A percentile compares a stretch with the other conserved stretches of the same genome.
Evolutionary conservation across 2,329 filamentous ascomycete genomes (phyloP).

Genomic region (Diplocarpon mali): DNA sequence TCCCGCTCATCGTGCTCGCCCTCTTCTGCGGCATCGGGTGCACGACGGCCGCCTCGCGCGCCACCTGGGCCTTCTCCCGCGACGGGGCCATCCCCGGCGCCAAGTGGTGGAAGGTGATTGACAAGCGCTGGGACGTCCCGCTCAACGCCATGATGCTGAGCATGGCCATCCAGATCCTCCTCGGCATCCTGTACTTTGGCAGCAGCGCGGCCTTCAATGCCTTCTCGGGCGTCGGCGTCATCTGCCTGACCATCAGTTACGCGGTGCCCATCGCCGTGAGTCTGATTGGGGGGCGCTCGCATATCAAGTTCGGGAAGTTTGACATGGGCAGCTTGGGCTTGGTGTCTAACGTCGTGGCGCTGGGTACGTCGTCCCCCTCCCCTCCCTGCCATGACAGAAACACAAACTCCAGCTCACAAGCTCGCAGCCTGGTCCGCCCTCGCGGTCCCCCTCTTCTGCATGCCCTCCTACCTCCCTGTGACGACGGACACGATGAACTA

Average conservation of each 20-base stretch:
- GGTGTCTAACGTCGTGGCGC: conserved; percentile 41
- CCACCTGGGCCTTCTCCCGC: conserved; percentile 58
- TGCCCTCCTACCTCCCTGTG: conserved; percentile 55
- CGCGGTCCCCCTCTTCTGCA: conserved; percentile 64
- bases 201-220: conserved; percentile 60
- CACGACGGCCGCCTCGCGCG: conserved; percentile 57
- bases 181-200: conserved; percentile 60
- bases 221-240: conserved; percentile 60
- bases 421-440: conserved; percentile 55
- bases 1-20: conserved; percentile 55
- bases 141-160: conserved; percentile 63
- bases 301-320: conserved; percentile 42
- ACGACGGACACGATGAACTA: conserved; percentile 48
- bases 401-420: conserved; percentile 3
- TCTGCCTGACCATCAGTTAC: conserved; percentile 58
- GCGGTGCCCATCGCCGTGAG: conserved; percentile 56
- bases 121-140: conserved; percentile 51
- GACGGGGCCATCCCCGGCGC: conserved; percentile 59
- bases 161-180: conserved; percentile 51
- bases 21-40: conserved; percentile 58
- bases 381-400: background rate
- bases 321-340: conserved; percentile 50
- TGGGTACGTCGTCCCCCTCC: background rate
- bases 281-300: conserved; percentile 45
- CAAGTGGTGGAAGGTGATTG: conserved; percentile 48